Evolutionary conservation across 2,329 filamentous ascomycete species (phyloP), one percentile per base, ranked within the genome.

Genomic region (Fusarium illudens): DNA sequence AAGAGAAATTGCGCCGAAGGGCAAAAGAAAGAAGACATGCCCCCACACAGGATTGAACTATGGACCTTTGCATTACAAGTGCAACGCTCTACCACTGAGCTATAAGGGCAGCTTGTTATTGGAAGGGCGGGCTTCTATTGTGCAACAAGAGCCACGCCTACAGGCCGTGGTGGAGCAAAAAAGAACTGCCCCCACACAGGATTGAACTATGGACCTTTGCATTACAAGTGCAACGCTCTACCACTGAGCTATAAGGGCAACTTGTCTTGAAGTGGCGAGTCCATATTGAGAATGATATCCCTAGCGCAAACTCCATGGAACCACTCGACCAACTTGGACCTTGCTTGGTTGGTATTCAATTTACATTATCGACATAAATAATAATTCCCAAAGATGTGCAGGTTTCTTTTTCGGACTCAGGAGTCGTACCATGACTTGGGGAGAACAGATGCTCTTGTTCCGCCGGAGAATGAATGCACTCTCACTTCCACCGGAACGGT

Each of bases 221-320:
- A 68, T 68, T 68, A 68, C 65, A 68, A 68, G 65, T 68, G 65
- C 65, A 62, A 68, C 65, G 65, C 65, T 68, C 60, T 68, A 68
- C 65, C 65, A 65, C 65, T 68, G 65, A 68, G 65, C 65, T 68
- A 68, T 66, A 49, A 67, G 39, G 60, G 64, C 64, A 52, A 20
- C 49, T 11, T 12, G 32, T 44, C 6, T 44, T 32, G 17, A n/a
- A 10, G 29, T 56, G 20, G 39, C 29, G 20, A 22, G 13, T 36
- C 27, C 20, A 59, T 13, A 25, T 30, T 6, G 32, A 4, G 11
- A 9, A 42, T 3, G 22, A 32, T 7, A 29, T 2, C 2, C 0
- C 0, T 10, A 22, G 29, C 4, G 2, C 7, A 1, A 6, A 10
- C 30, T 32, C 1, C n/a, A n/a, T n/a, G n/a, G n/a, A n/a, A n/a